phyloP scores from a whole-genome alignment of 306 rosid genomes.

The Malus asiatica region DNA sequence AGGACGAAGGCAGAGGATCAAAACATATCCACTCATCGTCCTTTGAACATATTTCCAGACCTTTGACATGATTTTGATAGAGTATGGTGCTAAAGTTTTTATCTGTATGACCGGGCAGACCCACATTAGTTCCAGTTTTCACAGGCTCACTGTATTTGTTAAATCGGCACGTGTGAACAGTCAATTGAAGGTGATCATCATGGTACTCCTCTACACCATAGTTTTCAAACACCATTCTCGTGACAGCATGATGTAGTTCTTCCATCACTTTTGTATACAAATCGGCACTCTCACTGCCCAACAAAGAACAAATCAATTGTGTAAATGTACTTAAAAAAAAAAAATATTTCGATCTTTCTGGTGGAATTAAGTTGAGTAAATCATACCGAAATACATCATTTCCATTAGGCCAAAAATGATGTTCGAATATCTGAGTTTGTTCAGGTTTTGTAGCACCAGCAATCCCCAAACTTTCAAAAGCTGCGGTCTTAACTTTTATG shows the following conservation, averaged over 20 bases:
- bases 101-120: neutral
- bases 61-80: constrained; percentile 5
- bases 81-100: neutral
- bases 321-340: neutral
- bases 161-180: neutral
- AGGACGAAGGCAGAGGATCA: neutral
- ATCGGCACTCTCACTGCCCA: neutral
- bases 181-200: neutral
- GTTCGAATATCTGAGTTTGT: constrained; percentile 1
- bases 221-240: constrained; percentile 3
- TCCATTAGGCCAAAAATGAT: constrained; percentile 30
- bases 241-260: neutral
- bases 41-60: neutral
- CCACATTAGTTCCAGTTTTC: neutral
- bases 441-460: too few relatives aligned
- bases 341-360: too few relatives aligned
- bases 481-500: neutral
- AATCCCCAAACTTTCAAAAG: constrained; percentile 6
- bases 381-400: constrained; percentile 20
- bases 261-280: neutral
- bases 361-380: neutral
- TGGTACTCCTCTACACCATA: neutral
- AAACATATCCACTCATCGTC: neutral
- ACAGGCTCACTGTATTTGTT: neutral
- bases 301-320: neutral